Conservation (phyloP, 1,139 yeast genomes). For the Hanseniaspora uvarum region DNA sequence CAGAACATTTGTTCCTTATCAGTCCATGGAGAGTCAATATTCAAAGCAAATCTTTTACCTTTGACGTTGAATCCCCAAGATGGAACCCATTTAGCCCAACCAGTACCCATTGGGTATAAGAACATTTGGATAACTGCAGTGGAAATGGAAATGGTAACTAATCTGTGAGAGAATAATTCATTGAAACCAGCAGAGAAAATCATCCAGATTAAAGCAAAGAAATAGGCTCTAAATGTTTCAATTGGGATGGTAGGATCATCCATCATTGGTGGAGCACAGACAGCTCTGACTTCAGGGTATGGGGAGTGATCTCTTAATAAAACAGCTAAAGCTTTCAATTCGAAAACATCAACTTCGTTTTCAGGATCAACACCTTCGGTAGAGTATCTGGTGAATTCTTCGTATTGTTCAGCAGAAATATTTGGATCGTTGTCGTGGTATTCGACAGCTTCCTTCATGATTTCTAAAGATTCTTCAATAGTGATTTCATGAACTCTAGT, state of each 20-base stretch:
- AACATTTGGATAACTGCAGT: constrained; percentile 47
- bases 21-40: constrained; percentile 53
- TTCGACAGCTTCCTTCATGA: constrained; percentile 35
- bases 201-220: constrained; percentile 48
- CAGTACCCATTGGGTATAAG: constrained; percentile 47
- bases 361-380: constrained; percentile 22
- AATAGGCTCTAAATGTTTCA: constrained; percentile 50
- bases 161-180: constrained; percentile 48
- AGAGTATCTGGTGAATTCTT: constrained; percentile 27
- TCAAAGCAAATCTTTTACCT: constrained; percentile 36
- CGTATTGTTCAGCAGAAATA: constrained; percentile 36
- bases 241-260: constrained; percentile 43
- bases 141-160: constrained; percentile 41
- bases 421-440: constrained; percentile 44
- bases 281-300: constrained; percentile 55
- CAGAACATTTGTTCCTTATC: constrained; percentile 60
- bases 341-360: constrained; percentile 27
- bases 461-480: constrained; percentile 36
- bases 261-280: constrained; percentile 37
- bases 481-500: constrained; percentile 35
- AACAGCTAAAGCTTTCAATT: constrained; percentile 37
- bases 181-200: constrained; percentile 47
- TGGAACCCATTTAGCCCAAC: constrained; percentile 38
- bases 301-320: constrained; percentile 47
- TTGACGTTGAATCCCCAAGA: constrained; percentile 38